phyloP scores from a whole-genome alignment of 2,329 filamentous ascomycete species.

The Albifimbria verrucaria region DNA sequence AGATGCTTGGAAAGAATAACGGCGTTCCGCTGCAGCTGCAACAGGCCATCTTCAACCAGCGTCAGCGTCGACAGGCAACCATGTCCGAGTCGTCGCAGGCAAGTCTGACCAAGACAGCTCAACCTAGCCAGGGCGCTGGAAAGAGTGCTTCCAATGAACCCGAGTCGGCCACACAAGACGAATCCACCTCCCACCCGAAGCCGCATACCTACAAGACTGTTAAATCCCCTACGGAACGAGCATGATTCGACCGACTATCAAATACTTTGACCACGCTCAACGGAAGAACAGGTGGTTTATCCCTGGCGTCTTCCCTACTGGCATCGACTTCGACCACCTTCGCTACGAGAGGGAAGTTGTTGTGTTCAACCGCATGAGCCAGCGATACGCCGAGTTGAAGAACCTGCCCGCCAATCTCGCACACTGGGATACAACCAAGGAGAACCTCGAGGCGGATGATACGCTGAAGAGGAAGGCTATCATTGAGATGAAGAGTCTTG shows the following conservation, averaged over 20 bases:
- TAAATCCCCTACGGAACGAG: slow-evolving; percentile 63
- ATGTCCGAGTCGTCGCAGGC: slow-evolving; percentile 42
- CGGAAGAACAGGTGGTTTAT: slow-evolving; percentile 77
- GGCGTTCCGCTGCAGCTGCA: slow-evolving; percentile 77
- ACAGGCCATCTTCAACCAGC: slow-evolving; percentile 75
- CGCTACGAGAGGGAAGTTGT: slow-evolving; percentile 84
- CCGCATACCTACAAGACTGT: slow-evolving; percentile 66
- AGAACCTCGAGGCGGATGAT: slow-evolving; percentile 68
- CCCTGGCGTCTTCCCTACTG: slow-evolving; percentile 83
- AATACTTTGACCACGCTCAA: slow-evolving; percentile 74
- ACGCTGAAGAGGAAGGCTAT: slow-evolving; percentile 82
- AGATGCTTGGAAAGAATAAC: slow-evolving; percentile 81
- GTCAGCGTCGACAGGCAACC: slow-evolving; percentile 60
- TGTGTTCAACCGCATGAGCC: slow-evolving; percentile 84
- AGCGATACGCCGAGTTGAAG: slow-evolving; percentile 81
- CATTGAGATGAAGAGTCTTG: slow-evolving; percentile 92
- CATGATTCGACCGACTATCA: slow-evolving; percentile 58
- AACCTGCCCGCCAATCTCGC: slow-evolving; percentile 80
- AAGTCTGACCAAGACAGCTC: slow-evolving; percentile 25
- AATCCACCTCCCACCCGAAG: slow-evolving; percentile 31
- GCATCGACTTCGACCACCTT: slow-evolving; percentile 81
- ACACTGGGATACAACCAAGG: slow-evolving; percentile 78
- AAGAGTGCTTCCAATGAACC: slow-evolving; percentile 34
- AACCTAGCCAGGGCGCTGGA: slow-evolving; percentile 26
- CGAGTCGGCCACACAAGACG: slow-evolving; percentile 30